These are phyloP conservation scores for Trichoderma semiorbis DNA, from an alignment of 2,329 filamentous ascomycete species.

Conservation along the genomic window DNA sequence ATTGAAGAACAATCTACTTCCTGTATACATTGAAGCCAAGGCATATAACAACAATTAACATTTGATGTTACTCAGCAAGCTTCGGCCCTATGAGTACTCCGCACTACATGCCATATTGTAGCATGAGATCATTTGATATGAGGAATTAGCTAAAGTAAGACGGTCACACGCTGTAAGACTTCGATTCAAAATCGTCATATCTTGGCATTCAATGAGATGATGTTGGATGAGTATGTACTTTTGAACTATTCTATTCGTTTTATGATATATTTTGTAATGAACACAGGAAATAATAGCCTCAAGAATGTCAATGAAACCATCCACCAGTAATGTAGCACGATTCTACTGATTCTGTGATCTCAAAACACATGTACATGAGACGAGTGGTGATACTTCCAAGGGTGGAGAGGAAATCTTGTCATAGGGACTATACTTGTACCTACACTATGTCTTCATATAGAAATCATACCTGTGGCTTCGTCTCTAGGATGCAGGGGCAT, in stretches of 20 bases:
- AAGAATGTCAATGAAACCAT: no score
- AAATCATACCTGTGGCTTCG: neutral
- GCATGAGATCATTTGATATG: neutral
- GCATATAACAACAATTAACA: neutral
- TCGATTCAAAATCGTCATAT: neutral
- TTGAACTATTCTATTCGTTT: no score
- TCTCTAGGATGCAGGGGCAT: neutral
- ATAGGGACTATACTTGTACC: no score
- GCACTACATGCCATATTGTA: neutral
- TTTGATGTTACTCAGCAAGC: neutral
- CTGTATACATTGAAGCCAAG: neutral
- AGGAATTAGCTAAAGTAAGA: neutral
- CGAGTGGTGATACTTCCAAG: no score
- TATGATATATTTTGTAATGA: no score
- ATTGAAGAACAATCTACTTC: neutral
- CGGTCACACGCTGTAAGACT: neutral
- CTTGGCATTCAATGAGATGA: neutral
- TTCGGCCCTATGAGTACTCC: neutral
- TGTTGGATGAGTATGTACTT: neutral
- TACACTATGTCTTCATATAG: neutral
- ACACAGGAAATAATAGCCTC: no score
- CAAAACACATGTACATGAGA: no score
- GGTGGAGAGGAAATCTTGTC: no score
- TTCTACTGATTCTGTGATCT: no score
- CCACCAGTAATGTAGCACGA: no score